Evolutionary conservation across 2,329 filamentous ascomycete species (phyloP), one percentile per base, ranked within the genome.

Genomic region (Blumeria graminis): DNA sequence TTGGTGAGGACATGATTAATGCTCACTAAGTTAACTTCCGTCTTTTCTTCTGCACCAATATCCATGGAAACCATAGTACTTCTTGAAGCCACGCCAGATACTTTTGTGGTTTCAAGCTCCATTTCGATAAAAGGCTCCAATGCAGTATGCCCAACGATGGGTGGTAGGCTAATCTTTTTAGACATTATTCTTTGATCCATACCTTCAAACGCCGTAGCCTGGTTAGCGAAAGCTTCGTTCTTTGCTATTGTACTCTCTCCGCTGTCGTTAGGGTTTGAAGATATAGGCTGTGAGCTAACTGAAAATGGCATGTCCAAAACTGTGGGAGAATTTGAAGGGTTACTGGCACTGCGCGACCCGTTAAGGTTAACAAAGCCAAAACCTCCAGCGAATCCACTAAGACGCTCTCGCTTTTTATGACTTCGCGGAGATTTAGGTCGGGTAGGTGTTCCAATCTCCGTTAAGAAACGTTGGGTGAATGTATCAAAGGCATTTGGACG

Each of bases 1-100:
- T 90, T 92, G 6, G 85, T 90, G 59, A 92, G 70, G 10, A 90
- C 72, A 65, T 90, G 85, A 43, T 82, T 86, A 4, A 92, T 77
- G 7, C 81, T 86, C 7, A 80, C 81, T 59, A 56, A 55, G 16
- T 62, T 65, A 22, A 63, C 61, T 56, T 55, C 9, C 28, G 34
- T 32, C 16, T 39, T 56, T 35, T 56, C 55, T n/a, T 52, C 46
- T 16, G 6, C 14, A 43, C 18, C 18, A 43, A n/a, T 43, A 43
- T n/a, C 18, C 18, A 10, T 35, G 22, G 22, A 28, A 28, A 28
- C 22, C 4, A 28, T 28, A 28, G 22, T 28, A 28, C 22, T 28
- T 28, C 22, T 28, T 28, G 22, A 28, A 33, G 14, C 54, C 3
- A 46, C 33, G 14, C 11, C 22, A 16, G 4, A 38, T 16, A 22